Evolutionary conservation across 495 filamentous ascomycete species (phyloP).

Genomic region (Ascobolus immersus): DNA sequence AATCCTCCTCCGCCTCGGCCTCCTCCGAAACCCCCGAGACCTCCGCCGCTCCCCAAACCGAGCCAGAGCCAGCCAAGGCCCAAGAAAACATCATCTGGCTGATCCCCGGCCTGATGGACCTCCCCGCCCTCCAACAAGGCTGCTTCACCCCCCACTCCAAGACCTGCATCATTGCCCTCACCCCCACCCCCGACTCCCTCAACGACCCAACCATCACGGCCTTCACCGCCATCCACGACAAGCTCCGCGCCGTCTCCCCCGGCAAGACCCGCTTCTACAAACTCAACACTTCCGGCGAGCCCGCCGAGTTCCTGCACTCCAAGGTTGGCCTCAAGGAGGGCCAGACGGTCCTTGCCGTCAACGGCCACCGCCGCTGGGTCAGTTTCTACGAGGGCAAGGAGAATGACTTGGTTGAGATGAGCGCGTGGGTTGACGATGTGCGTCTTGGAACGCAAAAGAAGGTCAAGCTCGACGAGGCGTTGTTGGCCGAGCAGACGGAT

Average conservation of each 20-base stretch:
- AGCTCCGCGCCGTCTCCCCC: constrained; percentile 16
- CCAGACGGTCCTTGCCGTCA: constrained; percentile 51
- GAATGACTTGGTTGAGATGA: constrained; percentile 28
- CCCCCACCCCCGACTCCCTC: constrained; percentile 32
- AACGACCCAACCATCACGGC: constrained; percentile 22
- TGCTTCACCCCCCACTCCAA: constrained; percentile 54
- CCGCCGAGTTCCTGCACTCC: constrained; percentile 40
- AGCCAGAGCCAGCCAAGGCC: no score
- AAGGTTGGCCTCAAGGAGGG: constrained; percentile 24
- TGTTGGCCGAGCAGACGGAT: constrained; percentile 37
- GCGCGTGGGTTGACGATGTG: constrained; percentile 71
- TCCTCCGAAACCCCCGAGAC: no score
- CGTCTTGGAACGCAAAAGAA: constrained; percentile 63
- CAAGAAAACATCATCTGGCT: constrained; percentile 25
- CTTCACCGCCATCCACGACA: constrained; percentile 43
- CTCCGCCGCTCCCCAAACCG: no score
- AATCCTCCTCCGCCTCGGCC: constrained; percentile 9
- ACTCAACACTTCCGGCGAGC: no score
- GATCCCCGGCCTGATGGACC: constrained; percentile 45
- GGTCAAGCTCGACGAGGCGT: constrained; percentile 49
- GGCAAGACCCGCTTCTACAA: constrained; percentile 10
- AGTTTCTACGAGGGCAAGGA: constrained; percentile 34
- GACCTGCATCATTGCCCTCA: constrained; percentile 66
- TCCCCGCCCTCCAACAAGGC: constrained; percentile 50
- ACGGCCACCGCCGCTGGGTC: constrained; percentile 68